Percentiles rank a stretch among this genome's conserved stretches.
Evolutionary conservation across 108 stramenopile species (phyloP).

Genomic region (Mayamaea pseudoterrestris): DNA sequence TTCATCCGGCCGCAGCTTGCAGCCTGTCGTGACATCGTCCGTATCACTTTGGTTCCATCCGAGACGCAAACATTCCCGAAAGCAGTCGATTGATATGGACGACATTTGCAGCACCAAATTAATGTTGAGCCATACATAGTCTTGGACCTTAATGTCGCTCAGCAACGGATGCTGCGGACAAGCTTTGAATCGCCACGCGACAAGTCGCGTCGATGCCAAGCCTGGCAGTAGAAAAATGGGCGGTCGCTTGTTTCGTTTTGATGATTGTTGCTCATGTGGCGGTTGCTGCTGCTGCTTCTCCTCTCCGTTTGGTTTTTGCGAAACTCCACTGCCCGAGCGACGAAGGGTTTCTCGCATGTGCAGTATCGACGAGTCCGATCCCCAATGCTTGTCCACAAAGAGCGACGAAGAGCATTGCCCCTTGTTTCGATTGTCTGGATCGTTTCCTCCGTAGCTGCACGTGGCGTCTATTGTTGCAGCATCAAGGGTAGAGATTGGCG

Average conservation of each 20-base stretch:
- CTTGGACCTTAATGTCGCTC: slow-evolving; percentile 71
- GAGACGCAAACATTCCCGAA: slow-evolving; percentile 61
- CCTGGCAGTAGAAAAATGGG: slow-evolving; percentile 80
- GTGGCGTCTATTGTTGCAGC: background rate
- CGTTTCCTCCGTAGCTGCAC: background rate
- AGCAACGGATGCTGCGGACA: slow-evolving; percentile 39
- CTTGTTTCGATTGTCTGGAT: background rate
- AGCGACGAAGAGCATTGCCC: background rate
- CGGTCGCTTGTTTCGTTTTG: slow-evolving; percentile 30
- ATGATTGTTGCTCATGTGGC: slow-evolving; percentile 15
- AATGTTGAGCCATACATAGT: slow-evolving; percentile 79
- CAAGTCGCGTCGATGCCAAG: slow-evolving; percentile 67
- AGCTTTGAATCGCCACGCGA: slow-evolving; percentile 68
- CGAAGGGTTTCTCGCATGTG: slow-evolving; percentile 57
- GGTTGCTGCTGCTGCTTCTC: background rate
- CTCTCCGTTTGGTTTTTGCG: slow-evolving; percentile 9
- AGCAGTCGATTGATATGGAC: slow-evolving; percentile 57
- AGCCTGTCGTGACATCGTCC: slow-evolving; percentile 41
- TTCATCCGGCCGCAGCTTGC: slow-evolving; percentile 82
- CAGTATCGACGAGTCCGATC: slow-evolving; percentile 40
- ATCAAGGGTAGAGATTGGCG: slow-evolving; percentile 1
- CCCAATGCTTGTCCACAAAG: slow-evolving; percentile 72
- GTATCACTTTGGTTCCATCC: slow-evolving; percentile 69
- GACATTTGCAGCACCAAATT: slow-evolving; percentile 70
- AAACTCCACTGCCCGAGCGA: slow-evolving; percentile 14